phyloP scores from a whole-genome alignment of 352 stramenopile genomes.

The Phytophthora chlamydospora region DNA sequence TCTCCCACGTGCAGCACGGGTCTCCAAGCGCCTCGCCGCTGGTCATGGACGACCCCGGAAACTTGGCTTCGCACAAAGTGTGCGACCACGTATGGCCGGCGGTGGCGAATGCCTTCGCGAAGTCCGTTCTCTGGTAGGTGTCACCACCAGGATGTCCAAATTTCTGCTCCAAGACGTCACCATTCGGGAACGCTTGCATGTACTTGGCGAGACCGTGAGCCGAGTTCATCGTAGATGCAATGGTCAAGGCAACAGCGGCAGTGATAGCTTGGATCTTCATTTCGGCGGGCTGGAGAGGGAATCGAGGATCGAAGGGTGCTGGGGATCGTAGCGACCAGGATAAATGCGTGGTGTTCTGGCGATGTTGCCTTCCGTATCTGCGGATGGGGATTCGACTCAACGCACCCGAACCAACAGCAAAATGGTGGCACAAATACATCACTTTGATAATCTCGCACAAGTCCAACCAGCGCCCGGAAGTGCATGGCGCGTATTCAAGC shows the following conservation, averaged over 20 bases:
- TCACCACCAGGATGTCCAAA: slow-evolving; percentile 44
- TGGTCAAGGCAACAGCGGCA: slow-evolving; percentile 10
- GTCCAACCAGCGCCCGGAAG: too few species aligned
- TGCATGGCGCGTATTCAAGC: too few species aligned
- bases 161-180: slow-evolving; percentile 34
- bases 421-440: too few species aligned
- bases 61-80: slow-evolving; percentile 42
- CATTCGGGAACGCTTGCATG: slow-evolving; percentile 49
- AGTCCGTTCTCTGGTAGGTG: slow-evolving; percentile 38
- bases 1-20: slow-evolving; percentile 42
- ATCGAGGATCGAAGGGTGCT: slow-evolving; percentile 5
- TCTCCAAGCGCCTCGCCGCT: slow-evolving; percentile 39
- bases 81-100: slow-evolving; percentile 36
- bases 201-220: slow-evolving; percentile 33
- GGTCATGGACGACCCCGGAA: slow-evolving; percentile 43
- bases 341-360: slow-evolving; percentile 4
- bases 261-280: slow-evolving; percentile 27
- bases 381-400: too few species aligned
- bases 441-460: too few species aligned
- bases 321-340: not conserved
- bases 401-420: too few species aligned
- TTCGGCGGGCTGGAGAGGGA: slow-evolving; percentile 9
- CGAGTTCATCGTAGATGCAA: slow-evolving; percentile 20
- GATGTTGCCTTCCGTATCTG: slow-evolving; percentile 14
- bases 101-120: slow-evolving; percentile 40